Evolutionary conservation across 805 yeast species (phyloP).

Genomic region (Candida patagonica): DNA sequence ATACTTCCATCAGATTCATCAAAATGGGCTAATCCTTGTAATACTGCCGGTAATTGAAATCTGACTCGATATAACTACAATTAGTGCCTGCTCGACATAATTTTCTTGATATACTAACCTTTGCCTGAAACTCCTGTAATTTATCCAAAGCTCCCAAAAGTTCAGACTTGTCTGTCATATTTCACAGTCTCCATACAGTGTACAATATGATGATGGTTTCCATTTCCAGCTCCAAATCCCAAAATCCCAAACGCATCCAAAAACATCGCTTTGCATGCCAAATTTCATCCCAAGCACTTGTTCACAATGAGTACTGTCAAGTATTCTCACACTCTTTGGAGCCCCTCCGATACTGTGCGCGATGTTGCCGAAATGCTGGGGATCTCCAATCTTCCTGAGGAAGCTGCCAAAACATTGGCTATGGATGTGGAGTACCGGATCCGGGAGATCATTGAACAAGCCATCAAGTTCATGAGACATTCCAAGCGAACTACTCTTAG

Average conservation of each 20-base stretch:
- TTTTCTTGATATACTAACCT: neutral
- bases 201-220: no score
- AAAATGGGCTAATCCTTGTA: constrained; percentile 1
- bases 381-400: constrained; percentile 65
- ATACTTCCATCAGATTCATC: constrained; percentile 2
- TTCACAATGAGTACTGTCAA: constrained; percentile 20
- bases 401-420: constrained; percentile 87
- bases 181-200: no score
- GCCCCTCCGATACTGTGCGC: constrained; percentile 92
- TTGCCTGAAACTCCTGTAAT: neutral
- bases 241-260: no score
- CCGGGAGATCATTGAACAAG: constrained; percentile 91
- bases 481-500: constrained; percentile 74
- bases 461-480: constrained; percentile 92
- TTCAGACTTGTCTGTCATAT: no score
- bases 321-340: constrained; percentile 86
- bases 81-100: neutral
- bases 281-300: no score
- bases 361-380: constrained; percentile 95
- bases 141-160: neutral
- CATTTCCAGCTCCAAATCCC: no score
- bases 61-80: constrained; percentile 1
- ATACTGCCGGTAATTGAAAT: constrained; percentile 1
- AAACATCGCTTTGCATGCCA: no score
- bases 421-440: constrained; percentile 99